These are phyloP conservation scores for Gomphus sp. DNA, from an alignment of 1,284 basidiomycete species.

Conservation along the genomic window DNA sequence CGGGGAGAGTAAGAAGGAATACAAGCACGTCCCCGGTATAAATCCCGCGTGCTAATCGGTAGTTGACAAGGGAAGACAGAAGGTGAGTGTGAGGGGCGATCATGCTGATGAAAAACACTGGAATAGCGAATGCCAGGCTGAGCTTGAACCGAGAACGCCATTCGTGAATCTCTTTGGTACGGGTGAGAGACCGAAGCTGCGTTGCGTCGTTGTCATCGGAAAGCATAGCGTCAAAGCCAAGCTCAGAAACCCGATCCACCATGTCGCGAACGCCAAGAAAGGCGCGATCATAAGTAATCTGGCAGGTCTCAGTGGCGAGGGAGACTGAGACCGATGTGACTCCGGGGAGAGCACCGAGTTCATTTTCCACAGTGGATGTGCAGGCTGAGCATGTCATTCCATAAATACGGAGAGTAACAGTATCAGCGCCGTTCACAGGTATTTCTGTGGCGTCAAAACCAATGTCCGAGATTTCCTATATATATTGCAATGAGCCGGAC, in stretches of 20 bases:
- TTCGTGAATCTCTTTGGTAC: conserved; percentile 85
- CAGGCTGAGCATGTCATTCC: conserved; percentile 90
- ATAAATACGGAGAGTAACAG: conserved; percentile 69
- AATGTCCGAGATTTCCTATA: conserved; percentile 22
- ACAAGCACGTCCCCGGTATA: conserved; percentile 83
- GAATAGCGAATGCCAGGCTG: conserved; percentile 76
- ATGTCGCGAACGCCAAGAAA: conserved; percentile 76
- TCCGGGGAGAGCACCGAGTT: conserved; percentile 65
- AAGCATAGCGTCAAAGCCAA: conserved; percentile 89
- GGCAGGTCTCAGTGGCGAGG: conserved; percentile 63
- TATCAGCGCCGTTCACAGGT: conserved; percentile 51
- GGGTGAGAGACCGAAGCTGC: conserved; percentile 84
- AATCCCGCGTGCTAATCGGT: conserved; percentile 51
- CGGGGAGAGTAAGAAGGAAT: conserved; percentile 80
- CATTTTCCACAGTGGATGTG: conserved; percentile 68
- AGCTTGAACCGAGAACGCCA: conserved; percentile 82
- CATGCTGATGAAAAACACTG: conserved; percentile 93
- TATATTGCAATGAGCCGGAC: neutral
- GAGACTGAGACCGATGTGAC: conserved; percentile 68
- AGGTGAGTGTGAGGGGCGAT: conserved; percentile 67
- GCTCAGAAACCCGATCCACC: conserved; percentile 79
- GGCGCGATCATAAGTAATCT: conserved; percentile 68
- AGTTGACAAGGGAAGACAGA: conserved; percentile 38
- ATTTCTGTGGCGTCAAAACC: conserved; percentile 84
- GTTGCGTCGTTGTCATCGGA: conserved; percentile 76